Evolutionary conservation across 2,329 filamentous ascomycete genomes (phyloP), one percentile per base, ranked within the genome.

Genomic region (Botrytis paeoniae): DNA sequence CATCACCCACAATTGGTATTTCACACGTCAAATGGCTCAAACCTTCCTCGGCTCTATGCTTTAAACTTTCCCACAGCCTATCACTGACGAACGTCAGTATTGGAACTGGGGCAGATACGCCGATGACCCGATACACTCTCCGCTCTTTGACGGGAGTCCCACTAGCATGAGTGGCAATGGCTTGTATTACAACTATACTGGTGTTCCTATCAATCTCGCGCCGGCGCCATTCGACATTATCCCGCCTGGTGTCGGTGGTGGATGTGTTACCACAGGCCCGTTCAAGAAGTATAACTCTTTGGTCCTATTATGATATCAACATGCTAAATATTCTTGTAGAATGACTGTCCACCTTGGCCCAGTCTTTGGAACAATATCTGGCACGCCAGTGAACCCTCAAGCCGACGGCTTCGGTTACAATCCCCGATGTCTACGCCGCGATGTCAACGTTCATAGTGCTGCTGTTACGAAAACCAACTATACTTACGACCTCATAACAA

Each of bases 61-160:
- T 22, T 25, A 4, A 22, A 22, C 25, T 32, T 41, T 20, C 48
- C 41, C 48, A 57, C 3, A 4, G 37, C 25, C 48, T n/a, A 41
- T n/a, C 25, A 57, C 43, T 66, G n/a, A 71, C 61, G 14, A 54
- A 25, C 22, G 18, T 32, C 43, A 83, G 69, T 77, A 76, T 62
- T 75, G 74, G 81, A 85, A 88, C 78, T 89, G 86, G 85, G 83
- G 83, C 4, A 82, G 83, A 84, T 79, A 82, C 84, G 59, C 57
- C 3, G 75, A 81, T 4, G 83, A 88, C 72, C 82, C 83, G 2
- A 77, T 80, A 75, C 82, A 83, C 70, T 87, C 86, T 0, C 85
- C 86, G 22, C 77, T 88, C 63, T 88, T 90, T 75, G 86, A 88
- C 75, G 88, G 88, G 45, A 85, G 84, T 75, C 83, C 83, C 35